Conservation (phyloP, 352 stramenopile genomes). For the Phytophthora fragariaefolia region DNA sequence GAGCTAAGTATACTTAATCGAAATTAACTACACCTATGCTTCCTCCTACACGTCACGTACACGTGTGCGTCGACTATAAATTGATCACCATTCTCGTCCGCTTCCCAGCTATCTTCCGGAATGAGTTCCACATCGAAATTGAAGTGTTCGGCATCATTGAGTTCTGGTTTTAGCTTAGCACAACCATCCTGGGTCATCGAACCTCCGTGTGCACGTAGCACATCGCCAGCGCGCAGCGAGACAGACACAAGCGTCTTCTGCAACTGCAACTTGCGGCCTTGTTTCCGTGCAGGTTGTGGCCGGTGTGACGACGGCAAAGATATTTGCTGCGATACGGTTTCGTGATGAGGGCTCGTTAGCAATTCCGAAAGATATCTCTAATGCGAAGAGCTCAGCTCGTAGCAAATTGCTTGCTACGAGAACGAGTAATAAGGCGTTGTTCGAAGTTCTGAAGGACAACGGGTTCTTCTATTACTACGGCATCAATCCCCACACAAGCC, state of each 20-base stretch:
- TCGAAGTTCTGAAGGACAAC: neutral
- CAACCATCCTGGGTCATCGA: neutral
- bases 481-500: neutral
- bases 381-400: neutral
- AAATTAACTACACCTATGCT: too few relatives aligned
- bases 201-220: neutral
- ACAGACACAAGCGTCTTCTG: too few relatives aligned
- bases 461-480: constrained; percentile 2
- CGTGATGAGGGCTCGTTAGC: neutral
- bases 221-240: neutral
- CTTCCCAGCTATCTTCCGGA: too few relatives aligned
- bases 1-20: too few relatives aligned
- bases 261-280: neutral
- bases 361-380: constrained; percentile 6
- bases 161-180: too few relatives aligned
- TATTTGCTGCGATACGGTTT: neutral
- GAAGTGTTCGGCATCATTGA: too few relatives aligned
- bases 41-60: too few relatives aligned
- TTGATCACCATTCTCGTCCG: too few relatives aligned
- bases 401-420: neutral
- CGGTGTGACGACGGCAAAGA: neutral
- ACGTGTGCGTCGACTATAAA: too few relatives aligned
- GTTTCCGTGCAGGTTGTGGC: neutral
- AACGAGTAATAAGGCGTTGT: neutral
- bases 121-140: neutral